Evolutionary conservation across 1,284 basidiomycete species (phyloP).

Genomic region (Hymenochaete sp.): DNA sequence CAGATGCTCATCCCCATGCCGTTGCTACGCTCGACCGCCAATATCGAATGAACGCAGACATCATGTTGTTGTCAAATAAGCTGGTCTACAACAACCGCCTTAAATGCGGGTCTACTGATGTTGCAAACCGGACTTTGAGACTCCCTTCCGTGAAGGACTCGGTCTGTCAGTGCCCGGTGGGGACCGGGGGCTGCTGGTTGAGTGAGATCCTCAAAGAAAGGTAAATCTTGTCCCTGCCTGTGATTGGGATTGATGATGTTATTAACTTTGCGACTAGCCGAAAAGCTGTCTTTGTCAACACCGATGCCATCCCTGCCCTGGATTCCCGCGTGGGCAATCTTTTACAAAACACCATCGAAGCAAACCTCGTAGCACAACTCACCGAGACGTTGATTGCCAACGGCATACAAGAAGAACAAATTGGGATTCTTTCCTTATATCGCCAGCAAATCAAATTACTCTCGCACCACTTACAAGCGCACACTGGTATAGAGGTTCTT

Average conservation of each 20-base stretch:
- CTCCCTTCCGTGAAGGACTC: conserved; percentile 41
- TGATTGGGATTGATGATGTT: background rate
- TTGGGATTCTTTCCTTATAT: conserved; percentile 88
- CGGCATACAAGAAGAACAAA: conserved; percentile 62
- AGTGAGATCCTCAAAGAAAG: conserved; percentile 36
- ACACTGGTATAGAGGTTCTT: conserved; percentile 70
- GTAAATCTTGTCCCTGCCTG: conserved; percentile 7
- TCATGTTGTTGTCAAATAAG: conserved; percentile 89
- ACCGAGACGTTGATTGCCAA: conserved; percentile 53
- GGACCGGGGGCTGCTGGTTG: conserved; percentile 59
- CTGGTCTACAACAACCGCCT: conserved; percentile 81
- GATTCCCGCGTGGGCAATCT: conserved; percentile 83
- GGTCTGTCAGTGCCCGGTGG: conserved; percentile 44
- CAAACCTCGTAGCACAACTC: conserved; percentile 53
- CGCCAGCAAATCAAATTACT: conserved; percentile 92
- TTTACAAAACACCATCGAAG: conserved; percentile 84
- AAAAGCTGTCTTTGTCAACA: conserved; percentile 90
- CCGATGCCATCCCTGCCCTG: conserved; percentile 65
- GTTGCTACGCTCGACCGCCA: conserved; percentile 81
- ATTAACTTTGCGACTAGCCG: conserved; percentile 44
- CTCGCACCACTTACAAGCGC: conserved; percentile 43
- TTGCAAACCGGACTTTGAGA: conserved; percentile 53
- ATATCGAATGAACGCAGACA: conserved; percentile 96
- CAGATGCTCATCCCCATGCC: conserved; percentile 76
- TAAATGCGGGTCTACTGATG: conserved; percentile 65